These are phyloP conservation scores for Fragaria nilgerrensis DNA, from an alignment of 306 rosid species.

Conservation along the genomic window DNA sequence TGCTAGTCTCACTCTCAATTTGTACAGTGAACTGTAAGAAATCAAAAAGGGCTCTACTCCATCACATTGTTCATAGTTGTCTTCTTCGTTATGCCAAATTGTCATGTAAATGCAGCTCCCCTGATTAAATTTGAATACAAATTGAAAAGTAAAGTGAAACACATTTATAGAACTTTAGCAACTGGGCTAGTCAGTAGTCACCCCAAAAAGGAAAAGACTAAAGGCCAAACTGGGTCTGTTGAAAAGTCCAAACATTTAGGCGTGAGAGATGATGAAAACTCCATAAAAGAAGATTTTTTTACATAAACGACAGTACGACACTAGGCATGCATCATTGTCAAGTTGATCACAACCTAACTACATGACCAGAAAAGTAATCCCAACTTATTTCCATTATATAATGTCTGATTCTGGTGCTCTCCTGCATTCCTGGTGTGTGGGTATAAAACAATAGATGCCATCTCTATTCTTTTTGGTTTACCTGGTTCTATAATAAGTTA, in stretches of 20 bases:
- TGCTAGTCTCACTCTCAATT: neutral
- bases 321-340: neutral
- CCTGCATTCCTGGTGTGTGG: neutral
- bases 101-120: neutral
- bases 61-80: neutral
- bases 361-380: neutral
- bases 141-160: neutral
- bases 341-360: neutral
- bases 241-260: neutral
- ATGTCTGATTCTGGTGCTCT: neutral
- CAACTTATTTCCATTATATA: neutral
- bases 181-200: neutral
- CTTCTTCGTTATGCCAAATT: neutral
- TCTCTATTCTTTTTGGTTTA: neutral
- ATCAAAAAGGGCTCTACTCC: neutral
- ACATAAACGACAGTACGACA: neutral
- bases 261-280: neutral
- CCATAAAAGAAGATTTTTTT: neutral
- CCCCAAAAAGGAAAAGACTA: neutral
- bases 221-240: neutral
- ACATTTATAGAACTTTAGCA: neutral
- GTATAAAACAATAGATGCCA: neutral
- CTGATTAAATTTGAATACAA: neutral
- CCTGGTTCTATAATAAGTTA: neutral
- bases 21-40: neutral